A percentile compares a stretch with the other conserved stretches of the same genome.
Conservation (phyloP, 148 eudicot species). For the Polygonum maritimum region DNA sequence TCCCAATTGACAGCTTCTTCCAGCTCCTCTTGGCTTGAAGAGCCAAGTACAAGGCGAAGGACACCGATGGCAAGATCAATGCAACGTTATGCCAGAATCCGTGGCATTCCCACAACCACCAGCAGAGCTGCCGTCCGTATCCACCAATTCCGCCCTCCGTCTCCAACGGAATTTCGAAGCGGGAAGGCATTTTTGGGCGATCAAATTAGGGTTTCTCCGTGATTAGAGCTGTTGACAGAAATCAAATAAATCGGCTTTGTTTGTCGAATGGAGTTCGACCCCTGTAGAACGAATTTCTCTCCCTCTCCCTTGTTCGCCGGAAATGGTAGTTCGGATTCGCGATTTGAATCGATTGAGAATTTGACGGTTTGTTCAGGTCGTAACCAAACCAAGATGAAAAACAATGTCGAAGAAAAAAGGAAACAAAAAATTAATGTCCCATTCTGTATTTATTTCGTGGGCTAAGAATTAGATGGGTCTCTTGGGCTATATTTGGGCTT, state of each 20-base stretch:
- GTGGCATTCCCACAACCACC: slow-evolving; percentile 52
- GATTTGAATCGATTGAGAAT: background rate
- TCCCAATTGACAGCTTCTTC: slow-evolving; percentile 42
- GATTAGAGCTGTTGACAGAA: background rate
- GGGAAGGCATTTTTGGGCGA: slow-evolving; percentile 5
- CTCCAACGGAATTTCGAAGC: slow-evolving; percentile 13
- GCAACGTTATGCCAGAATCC: slow-evolving; percentile 57
- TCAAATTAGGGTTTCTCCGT: background rate
- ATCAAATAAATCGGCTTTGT: background rate
- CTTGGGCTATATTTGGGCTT: no score
- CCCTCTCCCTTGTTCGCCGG: background rate
- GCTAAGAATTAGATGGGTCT: background rate
- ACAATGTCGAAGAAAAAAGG: background rate
- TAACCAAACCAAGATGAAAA: background rate
- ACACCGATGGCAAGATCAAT: slow-evolving; percentile 38
- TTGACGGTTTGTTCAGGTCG: slow-evolving; percentile 2
- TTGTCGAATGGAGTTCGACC: background rate
- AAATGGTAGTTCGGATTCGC: background rate
- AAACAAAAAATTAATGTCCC: background rate
- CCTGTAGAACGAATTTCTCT: background rate
- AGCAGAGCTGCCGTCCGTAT: slow-evolving; percentile 20
- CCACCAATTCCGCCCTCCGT: background rate
- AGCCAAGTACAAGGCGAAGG: slow-evolving; percentile 45
- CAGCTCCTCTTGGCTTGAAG: slow-evolving; percentile 50
- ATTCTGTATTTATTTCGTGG: background rate